Base-by-base conservation (phyloP, 139 green algal genomes). In the Edaphochlamys debaryana region DNA sequence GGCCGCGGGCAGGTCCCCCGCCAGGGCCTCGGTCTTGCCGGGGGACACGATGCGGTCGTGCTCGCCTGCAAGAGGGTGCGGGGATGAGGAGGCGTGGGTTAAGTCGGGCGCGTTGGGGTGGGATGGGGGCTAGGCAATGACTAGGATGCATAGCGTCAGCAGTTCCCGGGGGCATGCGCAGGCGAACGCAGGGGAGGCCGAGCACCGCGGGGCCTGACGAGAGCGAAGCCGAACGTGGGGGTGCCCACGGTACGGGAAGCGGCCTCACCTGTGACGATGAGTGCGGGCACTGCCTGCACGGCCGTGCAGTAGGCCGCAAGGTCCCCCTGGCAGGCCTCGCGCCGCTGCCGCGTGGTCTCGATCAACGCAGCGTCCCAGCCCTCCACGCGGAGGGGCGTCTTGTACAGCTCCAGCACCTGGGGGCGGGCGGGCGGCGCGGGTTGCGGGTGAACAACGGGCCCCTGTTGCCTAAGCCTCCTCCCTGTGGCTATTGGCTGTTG, bases 401-500 rank as follows among this genome's bases (percentile, higher is more conserved):
- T 91, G 90, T 97, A 98, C 45, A 96, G 87, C 36, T 89, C 85
- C 70, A 95, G 64, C 41, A 97, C 77, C 71, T 92, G 79, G 8
- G 41, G 30, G 42, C 8, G 40, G 64, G 64, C 5, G 56, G 50
- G 50, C 50, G 50, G 50, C 15, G 50, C 15, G 15, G 50, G 13
- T 17, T 25, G 50, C 50, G 50, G n/a, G n/a, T n/a, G n/a, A n/a
- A n/a, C n/a, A n/a, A n/a, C n/a, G n/a, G n/a, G n/a, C n/a, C n/a
- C n/a, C n/a, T n/a, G n/a, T n/a, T n/a, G n/a, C n/a, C n/a, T n/a
- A n/a, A n/a, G n/a, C n/a, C n/a, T n/a, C n/a, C n/a, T n/a, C n/a
- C n/a, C n/a, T n/a, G n/a, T n/a, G n/a, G n/a, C n/a, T n/a, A n/a
- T n/a, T n/a, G n/a, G n/a, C n/a, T n/a, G n/a, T n/a, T n/a, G n/a